Evolutionary conservation across 164 flowering plant genomes (phyloP), one percentile per base, ranked within the genome.

Genomic region (Brasenia schreberi): DNA sequence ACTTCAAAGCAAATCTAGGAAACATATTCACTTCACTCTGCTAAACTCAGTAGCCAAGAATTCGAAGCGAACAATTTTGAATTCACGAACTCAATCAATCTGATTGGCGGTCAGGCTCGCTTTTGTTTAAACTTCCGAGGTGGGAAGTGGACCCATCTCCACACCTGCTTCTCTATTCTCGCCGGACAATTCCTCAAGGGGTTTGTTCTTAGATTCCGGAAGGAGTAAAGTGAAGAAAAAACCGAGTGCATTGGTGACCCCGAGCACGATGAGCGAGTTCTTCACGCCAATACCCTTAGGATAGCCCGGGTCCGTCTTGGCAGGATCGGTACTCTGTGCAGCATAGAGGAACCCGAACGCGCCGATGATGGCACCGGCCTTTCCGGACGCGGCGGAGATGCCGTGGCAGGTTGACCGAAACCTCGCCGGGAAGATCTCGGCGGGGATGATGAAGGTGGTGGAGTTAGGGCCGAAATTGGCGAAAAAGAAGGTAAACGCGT

Each of bases 341-440:
- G 80, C 63, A 56, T 86, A 88, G 67, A 88, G 74, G 45, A 84
- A 77, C 64, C 49, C 77, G 49, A 85, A 83, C 0, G 85, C 84
- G 1, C 75, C 84, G 4, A 85, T 27, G 68, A 83, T 68, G 9
- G 89, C 89, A 18, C 89, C 89, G 0, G 82, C 86, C 77, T 85
- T 85, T 12, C 86, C 89, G 0, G 85, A 61, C 0, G 86, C 86
- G 0, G 86, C 86, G 42, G 82, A 78, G 42, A 83, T 5, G 0
- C 82, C 89, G 66, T 85, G 89, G 42, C 86, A 85, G 0, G 89
- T 85, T 9, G 89, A 80, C 63, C 89, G 65, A 43, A 85, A 64
- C 62, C 88, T 43, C 10, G 86, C 77, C 11, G 85, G 86, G 69
- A 84, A 82, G 56, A 84, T 69, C 74, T 82, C 86, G 3, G 88